A percentile compares a stretch with the other conserved stretches of the same genome.
Conservation (phyloP, 2,329 filamentous ascomycete genomes). For the Fusarium virguliforme region DNA sequence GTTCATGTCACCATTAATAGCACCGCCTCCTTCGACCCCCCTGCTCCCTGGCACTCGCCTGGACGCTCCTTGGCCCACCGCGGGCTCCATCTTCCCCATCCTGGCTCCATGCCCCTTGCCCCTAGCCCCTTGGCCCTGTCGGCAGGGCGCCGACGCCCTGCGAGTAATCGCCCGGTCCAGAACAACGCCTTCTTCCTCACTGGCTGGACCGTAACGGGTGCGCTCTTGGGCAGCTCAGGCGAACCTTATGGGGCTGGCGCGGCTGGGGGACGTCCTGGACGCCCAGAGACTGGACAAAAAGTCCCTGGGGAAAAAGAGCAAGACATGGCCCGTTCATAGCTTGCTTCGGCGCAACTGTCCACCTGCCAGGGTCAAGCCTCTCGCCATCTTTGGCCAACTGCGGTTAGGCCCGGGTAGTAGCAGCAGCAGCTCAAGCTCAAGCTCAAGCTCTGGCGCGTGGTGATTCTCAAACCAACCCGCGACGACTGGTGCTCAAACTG, state of each 20-base stretch:
- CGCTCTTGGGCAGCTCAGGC: neutral
- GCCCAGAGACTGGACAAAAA: slow-evolving; percentile 1
- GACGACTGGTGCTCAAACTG: slow-evolving; percentile 8
- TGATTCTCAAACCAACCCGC: slow-evolving; percentile 15
- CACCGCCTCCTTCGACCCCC: slow-evolving; percentile 29
- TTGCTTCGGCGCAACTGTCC: slow-evolving; percentile 1
- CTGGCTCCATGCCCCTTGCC: slow-evolving; percentile 18
- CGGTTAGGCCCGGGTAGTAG: neutral
- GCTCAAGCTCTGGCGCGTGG: slow-evolving; percentile 7
- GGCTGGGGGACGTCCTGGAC: neutral
- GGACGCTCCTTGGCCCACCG: slow-evolving; percentile 29
- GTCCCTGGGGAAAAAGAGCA: neutral
- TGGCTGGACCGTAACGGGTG: slow-evolving; percentile 15
- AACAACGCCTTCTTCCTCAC: slow-evolving; percentile 29
- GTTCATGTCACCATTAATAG: slow-evolving; percentile 45
- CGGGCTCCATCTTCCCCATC: slow-evolving; percentile 30
- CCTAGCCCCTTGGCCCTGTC: slow-evolving; percentile 29
- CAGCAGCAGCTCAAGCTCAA: neutral
- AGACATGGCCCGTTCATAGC: slow-evolving; percentile 4
- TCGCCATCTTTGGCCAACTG: slow-evolving; percentile 10
- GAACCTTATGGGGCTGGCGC: slow-evolving; percentile 21
- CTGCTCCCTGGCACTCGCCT: neutral
- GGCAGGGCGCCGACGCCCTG: slow-evolving; percentile 34
- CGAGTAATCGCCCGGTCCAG: slow-evolving; percentile 45
- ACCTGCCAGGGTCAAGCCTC: slow-evolving; percentile 8